phyloP scores from a whole-genome alignment of 2,329 filamentous ascomycete genomes.

The Pseudogymnoascus sp. region DNA sequence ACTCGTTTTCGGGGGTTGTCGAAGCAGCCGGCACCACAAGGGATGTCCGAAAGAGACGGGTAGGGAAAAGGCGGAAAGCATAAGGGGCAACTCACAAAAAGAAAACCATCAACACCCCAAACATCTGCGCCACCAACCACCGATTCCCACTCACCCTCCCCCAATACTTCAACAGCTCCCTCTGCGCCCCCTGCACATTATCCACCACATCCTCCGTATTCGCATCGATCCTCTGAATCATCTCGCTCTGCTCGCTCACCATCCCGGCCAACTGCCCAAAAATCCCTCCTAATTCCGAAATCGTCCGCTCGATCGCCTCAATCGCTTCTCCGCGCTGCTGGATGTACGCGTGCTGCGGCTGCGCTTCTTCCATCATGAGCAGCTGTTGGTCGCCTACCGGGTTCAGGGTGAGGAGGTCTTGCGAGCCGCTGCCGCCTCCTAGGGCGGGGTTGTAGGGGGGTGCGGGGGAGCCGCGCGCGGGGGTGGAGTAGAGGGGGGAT shows the following conservation, averaged over 20 bases:
- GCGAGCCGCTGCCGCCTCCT: constrained; percentile 37
- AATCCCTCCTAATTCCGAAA: constrained; percentile 83
- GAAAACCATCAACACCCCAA: constrained; percentile 91
- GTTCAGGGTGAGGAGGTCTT: constrained; percentile 76
- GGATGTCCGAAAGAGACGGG: no score
- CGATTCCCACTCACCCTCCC: constrained; percentile 86
- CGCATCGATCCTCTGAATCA: constrained; percentile 94
- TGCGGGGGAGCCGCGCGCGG: constrained; percentile 59
- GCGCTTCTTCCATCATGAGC: constrained; percentile 88
- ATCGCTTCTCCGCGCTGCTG: constrained; percentile 92
- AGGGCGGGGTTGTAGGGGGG: constrained; percentile 40
- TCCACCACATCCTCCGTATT: constrained; percentile 98
- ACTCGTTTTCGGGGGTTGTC: neutral
- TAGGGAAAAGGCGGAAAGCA: no score
- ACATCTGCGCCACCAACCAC: constrained; percentile 87
- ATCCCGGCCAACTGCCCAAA: constrained; percentile 93
- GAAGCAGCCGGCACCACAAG: neutral
- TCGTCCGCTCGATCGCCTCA: constrained; percentile 93
- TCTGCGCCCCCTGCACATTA: constrained; percentile 93
- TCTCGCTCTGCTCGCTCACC: constrained; percentile 95
- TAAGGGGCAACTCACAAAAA: no score
- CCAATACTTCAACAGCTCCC: constrained; percentile 97
- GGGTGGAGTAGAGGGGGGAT: constrained; percentile 80
- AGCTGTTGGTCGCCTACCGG: constrained; percentile 82
- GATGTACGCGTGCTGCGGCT: constrained; percentile 80